Base-by-base conservation (phyloP, 495 filamentous ascomycete species). In the Echria macrotheca region DNA sequence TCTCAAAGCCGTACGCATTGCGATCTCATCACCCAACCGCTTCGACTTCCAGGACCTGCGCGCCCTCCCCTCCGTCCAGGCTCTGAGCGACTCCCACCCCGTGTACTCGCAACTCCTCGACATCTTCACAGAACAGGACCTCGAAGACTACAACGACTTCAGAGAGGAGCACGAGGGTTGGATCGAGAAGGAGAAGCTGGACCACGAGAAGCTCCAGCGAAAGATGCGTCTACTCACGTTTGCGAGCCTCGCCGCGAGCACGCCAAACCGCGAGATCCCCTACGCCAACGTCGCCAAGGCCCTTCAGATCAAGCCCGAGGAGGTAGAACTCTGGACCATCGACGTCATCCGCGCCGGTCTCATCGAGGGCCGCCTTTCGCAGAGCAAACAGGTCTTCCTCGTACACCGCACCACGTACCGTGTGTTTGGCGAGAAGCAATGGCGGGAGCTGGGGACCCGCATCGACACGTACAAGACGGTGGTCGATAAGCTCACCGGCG, bases 251-350 rank as follows among this genome's bases (percentile, higher is more conserved):
- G 89, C 91, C 14, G 88, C 94, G 24, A 78, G 83, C 51, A 85
- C 85, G 12, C 81, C 82, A 12, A 87, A 81, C 54, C 84, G 90
- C 49, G 86, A 89, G 44, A 80, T 98, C 32, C 83, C 89, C 26
- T 98, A 98, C 69, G 74, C 73, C 53, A 76, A 78, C 49, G 96
- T 98, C 58, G 78, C 85, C 33, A 81, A 84, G 49, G 81, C 88
- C 4, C 79, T 98, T 28, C 84, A 91, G 65, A 82, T 98, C 32
- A 81, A 86, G 14, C 54, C 64, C 22, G 82, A 85, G 48, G 89
- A 96, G 37, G 88, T 96, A 8, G 93, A 98, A 76, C 85, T 89
- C 77, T 98, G 93, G 93, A 85, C 95, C 43, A 98, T 98, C 55
- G 94, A 98, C 67, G 89, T 91, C 41, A 95, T 98, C 68, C 86